phyloP scores from a whole-genome alignment of 495 filamentous ascomycete genomes.

The Xylaria palmicola region DNA sequence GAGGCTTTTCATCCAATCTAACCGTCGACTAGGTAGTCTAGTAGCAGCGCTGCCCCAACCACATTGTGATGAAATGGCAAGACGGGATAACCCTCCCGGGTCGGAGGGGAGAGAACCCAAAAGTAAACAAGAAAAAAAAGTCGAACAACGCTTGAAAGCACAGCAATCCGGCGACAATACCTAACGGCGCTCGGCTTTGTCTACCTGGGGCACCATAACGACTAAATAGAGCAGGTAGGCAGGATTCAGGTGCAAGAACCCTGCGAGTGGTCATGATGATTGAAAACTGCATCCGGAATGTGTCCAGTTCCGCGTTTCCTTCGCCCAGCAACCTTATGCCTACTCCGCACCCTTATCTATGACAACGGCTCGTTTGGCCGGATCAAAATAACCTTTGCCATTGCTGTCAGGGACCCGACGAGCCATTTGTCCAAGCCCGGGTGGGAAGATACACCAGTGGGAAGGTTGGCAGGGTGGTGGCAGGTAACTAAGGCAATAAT shows the following conservation, averaged over 20 bases:
- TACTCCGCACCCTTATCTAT: neutral
- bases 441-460: neutral
- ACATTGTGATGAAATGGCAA: neutral
- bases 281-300: conserved; percentile 7
- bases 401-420: neutral
- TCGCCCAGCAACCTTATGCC: neutral
- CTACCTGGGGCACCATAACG: neutral
- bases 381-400: neutral
- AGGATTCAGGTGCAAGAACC: conserved; percentile 2
- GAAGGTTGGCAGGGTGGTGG: conserved; percentile 6
- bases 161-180: conserved; percentile 1
- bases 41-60: neutral
- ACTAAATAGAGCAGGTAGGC: conserved; percentile 1
- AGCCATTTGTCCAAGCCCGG: neutral
- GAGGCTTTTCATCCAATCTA: neutral
- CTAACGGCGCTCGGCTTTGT: neutral
- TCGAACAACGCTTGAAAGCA: neutral
- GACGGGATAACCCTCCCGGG: neutral
- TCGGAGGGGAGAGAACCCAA: conserved; percentile 8
- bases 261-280: conserved; percentile 16
- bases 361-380: neutral
- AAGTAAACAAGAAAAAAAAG: neutral
- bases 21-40: neutral
- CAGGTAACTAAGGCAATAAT: conserved; percentile 2
- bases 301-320: conserved; percentile 7